These are phyloP conservation scores for Yamadazyma olivae DNA, from an alignment of 805 yeast genomes.

Conservation along the genomic window DNA sequence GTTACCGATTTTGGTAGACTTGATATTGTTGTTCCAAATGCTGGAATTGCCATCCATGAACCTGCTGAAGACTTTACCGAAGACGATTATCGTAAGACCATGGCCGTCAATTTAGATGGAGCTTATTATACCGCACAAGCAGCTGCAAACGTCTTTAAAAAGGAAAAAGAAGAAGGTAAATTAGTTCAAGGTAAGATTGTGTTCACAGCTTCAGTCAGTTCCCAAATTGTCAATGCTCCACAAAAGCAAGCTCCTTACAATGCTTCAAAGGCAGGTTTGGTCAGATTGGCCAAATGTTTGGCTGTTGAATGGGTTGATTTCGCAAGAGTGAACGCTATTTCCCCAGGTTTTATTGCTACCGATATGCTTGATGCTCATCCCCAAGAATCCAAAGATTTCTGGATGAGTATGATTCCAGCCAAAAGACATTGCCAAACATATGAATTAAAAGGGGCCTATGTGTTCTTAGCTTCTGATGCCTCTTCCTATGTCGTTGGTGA, in stretches of 20 bases:
- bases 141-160: slow-evolving; percentile 67
- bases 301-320: slow-evolving; percentile 85
- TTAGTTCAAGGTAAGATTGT: slow-evolving; percentile 77
- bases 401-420: no score
- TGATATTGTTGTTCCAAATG: slow-evolving; percentile 45
- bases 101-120: slow-evolving; percentile 74
- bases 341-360: slow-evolving; percentile 85
- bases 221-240: slow-evolving; percentile 80
- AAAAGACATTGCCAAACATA: slow-evolving; percentile 65
- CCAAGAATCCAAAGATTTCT: slow-evolving; percentile 57
- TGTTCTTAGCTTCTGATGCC: slow-evolving; percentile 78
- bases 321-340: slow-evolving; percentile 75
- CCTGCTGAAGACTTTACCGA: slow-evolving; percentile 43
- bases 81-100: slow-evolving; percentile 66
- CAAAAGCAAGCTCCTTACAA: slow-evolving; percentile 84
- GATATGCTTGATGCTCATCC: slow-evolving; percentile 35
- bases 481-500: slow-evolving; percentile 76
- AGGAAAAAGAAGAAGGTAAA: slow-evolving; percentile 47
- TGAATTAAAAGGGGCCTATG: slow-evolving; percentile 78
- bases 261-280: slow-evolving; percentile 79
- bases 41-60: slow-evolving; percentile 45
- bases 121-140: slow-evolving; percentile 76
- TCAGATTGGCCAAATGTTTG: slow-evolving; percentile 70
- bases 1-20: slow-evolving; percentile 32
- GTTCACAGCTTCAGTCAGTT: slow-evolving; percentile 87